phyloP scores from a whole-genome alignment of 1,139 yeast genomes.

The Zygoascus sp. region DNA sequence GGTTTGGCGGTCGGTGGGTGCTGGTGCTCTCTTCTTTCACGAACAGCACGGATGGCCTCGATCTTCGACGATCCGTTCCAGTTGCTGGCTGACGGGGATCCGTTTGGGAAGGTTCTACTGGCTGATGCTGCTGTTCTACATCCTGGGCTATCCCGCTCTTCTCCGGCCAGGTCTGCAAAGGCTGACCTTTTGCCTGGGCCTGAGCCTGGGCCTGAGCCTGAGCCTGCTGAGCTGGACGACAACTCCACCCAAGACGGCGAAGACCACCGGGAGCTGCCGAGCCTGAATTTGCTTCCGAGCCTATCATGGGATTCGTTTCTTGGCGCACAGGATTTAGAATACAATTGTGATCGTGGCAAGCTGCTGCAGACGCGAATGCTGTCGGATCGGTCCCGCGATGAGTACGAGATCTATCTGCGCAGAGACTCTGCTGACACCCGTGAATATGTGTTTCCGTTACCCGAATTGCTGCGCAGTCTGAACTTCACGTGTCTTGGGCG shows the following conservation, averaged over 20 bases:
- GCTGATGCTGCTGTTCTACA: too few species aligned
- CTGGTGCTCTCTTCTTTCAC: background rate
- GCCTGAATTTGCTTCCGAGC: background rate
- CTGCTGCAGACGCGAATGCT: constrained; percentile 11
- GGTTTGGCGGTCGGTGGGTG: too few species aligned
- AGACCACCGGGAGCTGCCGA: background rate
- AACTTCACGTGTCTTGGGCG: constrained; percentile 22
- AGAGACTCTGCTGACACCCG: background rate
- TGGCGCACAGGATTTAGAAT: constrained; percentile 7
- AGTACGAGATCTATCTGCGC: constrained; percentile 10
- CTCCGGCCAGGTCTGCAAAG: too few species aligned
- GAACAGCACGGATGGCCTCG: background rate
- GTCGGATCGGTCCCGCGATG: constrained; percentile 10
- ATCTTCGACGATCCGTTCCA: background rate
- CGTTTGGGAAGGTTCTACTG: background rate
- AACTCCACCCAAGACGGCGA: background rate
- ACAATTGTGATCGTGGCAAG: background rate
- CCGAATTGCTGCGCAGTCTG: constrained; percentile 18
- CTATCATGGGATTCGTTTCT: constrained; percentile 21
- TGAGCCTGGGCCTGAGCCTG: background rate
- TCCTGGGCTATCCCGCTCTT: too few species aligned
- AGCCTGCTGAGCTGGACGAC: too few species aligned
- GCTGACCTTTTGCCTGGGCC: too few species aligned
- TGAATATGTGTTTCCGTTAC: background rate
- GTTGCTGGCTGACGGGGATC: background rate